These are phyloP conservation scores for Leccinum longicurvipes DNA, from an alignment of 768 basidiomycete genomes.

Conservation along the genomic window DNA sequence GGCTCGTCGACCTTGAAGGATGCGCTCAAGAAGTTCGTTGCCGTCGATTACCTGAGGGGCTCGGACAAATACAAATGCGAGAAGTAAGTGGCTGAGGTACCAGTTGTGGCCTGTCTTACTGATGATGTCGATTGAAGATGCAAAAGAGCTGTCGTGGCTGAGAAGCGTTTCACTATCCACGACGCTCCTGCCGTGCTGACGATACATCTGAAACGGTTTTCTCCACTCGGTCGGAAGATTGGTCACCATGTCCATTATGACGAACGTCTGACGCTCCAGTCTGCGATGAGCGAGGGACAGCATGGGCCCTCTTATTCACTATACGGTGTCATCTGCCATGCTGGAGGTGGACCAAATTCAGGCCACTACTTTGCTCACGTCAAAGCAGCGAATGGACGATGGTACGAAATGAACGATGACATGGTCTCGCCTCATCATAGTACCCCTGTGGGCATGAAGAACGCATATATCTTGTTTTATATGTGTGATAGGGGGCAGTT, in stretches of 20 bases:
- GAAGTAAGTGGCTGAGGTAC: slow-evolving; percentile 59
- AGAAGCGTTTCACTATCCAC: slow-evolving; percentile 86
- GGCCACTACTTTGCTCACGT: slow-evolving; percentile 94
- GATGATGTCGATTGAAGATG: slow-evolving; percentile 53
- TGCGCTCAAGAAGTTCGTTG: slow-evolving; percentile 77
- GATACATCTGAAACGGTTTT: slow-evolving; percentile 93
- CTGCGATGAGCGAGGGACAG: slow-evolving; percentile 81
- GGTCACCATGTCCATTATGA: slow-evolving; percentile 75
- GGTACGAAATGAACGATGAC: slow-evolving; percentile 97
- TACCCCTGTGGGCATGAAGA: slow-evolving; percentile 61
- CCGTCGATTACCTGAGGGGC: slow-evolving; percentile 79
- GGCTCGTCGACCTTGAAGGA: slow-evolving; percentile 59
- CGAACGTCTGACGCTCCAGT: slow-evolving; percentile 64
- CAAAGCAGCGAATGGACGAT: slow-evolving; percentile 62
- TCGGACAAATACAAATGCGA: slow-evolving; percentile 98
- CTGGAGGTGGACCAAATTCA: slow-evolving; percentile 88
- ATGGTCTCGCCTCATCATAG: slow-evolving; percentile 44
- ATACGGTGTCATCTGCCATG: slow-evolving; percentile 91
- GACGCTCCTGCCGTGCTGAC: slow-evolving; percentile 87
- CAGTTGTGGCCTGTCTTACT: background rate
- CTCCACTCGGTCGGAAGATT: slow-evolving; percentile 86
- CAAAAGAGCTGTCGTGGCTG: slow-evolving; percentile 85
- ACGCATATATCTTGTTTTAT: slow-evolving; percentile 94
- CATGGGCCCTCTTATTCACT: slow-evolving; percentile 78
- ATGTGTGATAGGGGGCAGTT: slow-evolving; percentile 75